Conservation (phyloP, 140 eudicot species). For the Bidens hawaiensis region DNA sequence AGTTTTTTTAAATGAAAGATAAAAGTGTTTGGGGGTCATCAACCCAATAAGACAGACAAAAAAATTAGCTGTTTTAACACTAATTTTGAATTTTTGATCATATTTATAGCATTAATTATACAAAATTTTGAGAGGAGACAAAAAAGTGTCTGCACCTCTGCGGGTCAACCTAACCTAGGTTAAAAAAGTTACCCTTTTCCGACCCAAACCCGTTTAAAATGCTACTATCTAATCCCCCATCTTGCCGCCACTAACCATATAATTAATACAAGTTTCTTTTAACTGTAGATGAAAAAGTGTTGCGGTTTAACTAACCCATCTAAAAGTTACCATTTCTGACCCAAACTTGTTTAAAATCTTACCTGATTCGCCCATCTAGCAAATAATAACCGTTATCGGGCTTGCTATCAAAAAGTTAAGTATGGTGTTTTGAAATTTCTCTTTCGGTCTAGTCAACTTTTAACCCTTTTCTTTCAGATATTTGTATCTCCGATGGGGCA, state of each 20-base stretch:
- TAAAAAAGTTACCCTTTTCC: not conserved
- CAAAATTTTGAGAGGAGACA: not conserved
- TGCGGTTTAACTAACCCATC: too few species aligned
- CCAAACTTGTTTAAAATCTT: not conserved
- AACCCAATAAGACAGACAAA: not conserved
- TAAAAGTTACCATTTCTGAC: not conserved
- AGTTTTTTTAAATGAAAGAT: not conserved
- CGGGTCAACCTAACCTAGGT: not conserved
- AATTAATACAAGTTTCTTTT: too few species aligned
- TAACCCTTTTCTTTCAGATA: slow-evolving; percentile 48
- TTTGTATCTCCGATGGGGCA: slow-evolving; percentile 88
- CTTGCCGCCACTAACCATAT: not conserved
- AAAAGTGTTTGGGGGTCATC: not conserved
- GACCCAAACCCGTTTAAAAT: not conserved
- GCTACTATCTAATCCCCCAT: not conserved
- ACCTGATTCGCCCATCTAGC: not conserved
- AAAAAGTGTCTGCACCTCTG: not conserved
- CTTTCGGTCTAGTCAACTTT: not conserved
- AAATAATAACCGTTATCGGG: not conserved
- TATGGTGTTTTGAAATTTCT: not conserved
- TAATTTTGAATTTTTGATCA: not conserved
- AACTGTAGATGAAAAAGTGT: too few species aligned
- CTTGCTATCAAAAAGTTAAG: not conserved
- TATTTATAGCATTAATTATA: not conserved
- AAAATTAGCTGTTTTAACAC: not conserved